Evolutionary conservation across 2,329 filamentous ascomycete species (phyloP).

Genomic region (Thelonectria blattea): DNA sequence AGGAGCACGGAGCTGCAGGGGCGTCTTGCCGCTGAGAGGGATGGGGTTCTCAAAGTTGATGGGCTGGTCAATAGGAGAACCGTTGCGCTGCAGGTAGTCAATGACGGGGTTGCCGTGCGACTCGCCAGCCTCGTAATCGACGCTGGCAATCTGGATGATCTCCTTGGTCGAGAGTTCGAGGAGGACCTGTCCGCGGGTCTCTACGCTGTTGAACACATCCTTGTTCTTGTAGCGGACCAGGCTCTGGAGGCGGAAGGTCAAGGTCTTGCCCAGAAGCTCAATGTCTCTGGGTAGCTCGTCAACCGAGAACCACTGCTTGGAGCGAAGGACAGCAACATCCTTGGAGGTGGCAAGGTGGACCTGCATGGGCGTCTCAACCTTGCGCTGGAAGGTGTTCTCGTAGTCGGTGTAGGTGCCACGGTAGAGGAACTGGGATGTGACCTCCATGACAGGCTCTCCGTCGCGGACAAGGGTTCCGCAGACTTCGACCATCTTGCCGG

Average conservation of each 20-base stretch:
- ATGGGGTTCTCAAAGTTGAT: constrained; percentile 98
- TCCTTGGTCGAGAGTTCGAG: constrained; percentile 97
- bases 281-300: constrained; percentile 73
- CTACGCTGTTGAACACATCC: constrained; percentile 86
- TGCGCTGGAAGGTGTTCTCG: constrained; percentile 98
- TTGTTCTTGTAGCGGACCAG: constrained; percentile 94
- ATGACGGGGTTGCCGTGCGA: constrained; percentile 97
- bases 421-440: constrained; percentile 98
- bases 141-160: constrained; percentile 94
- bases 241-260: constrained; percentile 95
- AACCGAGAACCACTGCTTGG: constrained; percentile 96
- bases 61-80: constrained; percentile 91
- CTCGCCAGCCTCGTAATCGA: constrained; percentile 89
- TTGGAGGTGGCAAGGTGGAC: constrained; percentile 85
- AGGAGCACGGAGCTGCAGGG: constrained; percentile 86
- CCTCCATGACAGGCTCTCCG: constrained; percentile 90
- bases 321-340: constrained; percentile 91
- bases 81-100: constrained; percentile 92
- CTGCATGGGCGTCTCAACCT: constrained; percentile 94
- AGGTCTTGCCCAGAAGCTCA: constrained; percentile 88
- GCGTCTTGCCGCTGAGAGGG: constrained; percentile 89
- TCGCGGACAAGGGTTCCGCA: constrained; percentile 92
- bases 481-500: constrained; percentile 99
- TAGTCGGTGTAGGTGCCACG: constrained; percentile 90
- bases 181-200: constrained; percentile 90